These are phyloP conservation scores for Backusella luteola DNA, from an alignment of 192 early-diverging fungal genomes.

Conservation along the genomic window DNA sequence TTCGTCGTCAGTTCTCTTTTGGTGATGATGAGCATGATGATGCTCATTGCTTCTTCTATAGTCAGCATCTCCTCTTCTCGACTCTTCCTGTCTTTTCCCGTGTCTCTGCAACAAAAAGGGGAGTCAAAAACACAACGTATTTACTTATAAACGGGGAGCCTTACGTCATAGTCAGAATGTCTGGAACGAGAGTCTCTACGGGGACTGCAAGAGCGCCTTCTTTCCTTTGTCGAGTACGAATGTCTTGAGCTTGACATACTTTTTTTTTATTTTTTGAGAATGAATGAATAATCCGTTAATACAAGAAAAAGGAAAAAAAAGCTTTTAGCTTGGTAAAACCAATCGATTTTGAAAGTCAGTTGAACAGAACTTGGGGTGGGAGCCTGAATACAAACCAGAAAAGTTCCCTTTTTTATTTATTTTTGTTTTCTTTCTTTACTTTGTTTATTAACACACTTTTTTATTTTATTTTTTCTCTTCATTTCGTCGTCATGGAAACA, in stretches of 20 bases:
- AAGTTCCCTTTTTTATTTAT: not conserved
- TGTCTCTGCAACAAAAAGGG: not conserved
- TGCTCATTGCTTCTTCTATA: not conserved
- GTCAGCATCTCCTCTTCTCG: not conserved
- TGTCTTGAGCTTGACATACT: slow-evolving; percentile 1
- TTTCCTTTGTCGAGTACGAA: slow-evolving; percentile 1
- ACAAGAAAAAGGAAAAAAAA: not conserved
- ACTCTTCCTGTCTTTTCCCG: not conserved
- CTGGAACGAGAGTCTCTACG: not conserved
- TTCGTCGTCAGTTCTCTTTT: not conserved
- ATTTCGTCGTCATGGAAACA: not conserved
- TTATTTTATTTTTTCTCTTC: not conserved
- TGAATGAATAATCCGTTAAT: not conserved
- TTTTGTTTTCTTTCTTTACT: not conserved
- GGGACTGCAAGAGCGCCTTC: slow-evolving; percentile 8
- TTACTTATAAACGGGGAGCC: not conserved
- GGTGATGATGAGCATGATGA: not conserved
- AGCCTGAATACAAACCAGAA: not conserved
- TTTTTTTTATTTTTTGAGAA: not conserved
- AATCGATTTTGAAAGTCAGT: not conserved
- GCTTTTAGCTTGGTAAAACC: not conserved
- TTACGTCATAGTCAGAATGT: not conserved
- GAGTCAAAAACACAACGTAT: not conserved
- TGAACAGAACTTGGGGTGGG: not conserved
- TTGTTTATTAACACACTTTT: not conserved